These are phyloP conservation scores for Leptographium galeiforme DNA, from an alignment of 2,329 filamentous ascomycete genomes.

Conservation along the genomic window DNA sequence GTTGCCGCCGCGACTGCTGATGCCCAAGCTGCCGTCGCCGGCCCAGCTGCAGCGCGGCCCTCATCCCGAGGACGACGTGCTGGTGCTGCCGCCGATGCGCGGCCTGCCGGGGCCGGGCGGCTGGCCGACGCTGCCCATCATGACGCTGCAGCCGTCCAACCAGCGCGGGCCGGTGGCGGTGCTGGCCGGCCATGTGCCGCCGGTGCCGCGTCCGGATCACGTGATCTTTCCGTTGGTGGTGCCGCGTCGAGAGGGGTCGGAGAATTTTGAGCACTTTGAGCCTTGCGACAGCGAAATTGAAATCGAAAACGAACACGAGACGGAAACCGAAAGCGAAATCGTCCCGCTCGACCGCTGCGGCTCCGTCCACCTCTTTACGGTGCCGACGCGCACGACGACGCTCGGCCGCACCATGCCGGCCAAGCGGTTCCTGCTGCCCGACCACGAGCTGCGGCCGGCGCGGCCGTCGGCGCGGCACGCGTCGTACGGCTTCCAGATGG, in stretches of 20 bases:
- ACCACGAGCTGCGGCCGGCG: background rate
- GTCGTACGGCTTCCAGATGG: slow-evolving; percentile 1
- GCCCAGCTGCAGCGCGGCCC: background rate
- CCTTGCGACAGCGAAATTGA: no score
- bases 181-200: background rate
- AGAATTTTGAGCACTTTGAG: no score
- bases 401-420: background rate
- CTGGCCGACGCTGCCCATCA: background rate
- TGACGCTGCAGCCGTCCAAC: background rate
- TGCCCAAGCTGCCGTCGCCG: background rate
- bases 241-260: background rate
- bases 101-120: background rate
- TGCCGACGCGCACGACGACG: background rate
- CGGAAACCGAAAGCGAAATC: background rate
- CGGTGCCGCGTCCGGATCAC: background rate
- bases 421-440: background rate
- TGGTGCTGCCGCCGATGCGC: background rate
- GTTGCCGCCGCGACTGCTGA: background rate
- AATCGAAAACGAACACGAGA: background rate
- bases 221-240: background rate
- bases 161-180: background rate
- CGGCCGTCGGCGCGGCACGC: background rate
- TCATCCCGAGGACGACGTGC: background rate
- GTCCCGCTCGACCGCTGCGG: background rate
- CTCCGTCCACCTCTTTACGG: background rate